Evolutionary conservation across 306 rosid genomes (phyloP).

Genomic region (Dryas octopetala): DNA sequence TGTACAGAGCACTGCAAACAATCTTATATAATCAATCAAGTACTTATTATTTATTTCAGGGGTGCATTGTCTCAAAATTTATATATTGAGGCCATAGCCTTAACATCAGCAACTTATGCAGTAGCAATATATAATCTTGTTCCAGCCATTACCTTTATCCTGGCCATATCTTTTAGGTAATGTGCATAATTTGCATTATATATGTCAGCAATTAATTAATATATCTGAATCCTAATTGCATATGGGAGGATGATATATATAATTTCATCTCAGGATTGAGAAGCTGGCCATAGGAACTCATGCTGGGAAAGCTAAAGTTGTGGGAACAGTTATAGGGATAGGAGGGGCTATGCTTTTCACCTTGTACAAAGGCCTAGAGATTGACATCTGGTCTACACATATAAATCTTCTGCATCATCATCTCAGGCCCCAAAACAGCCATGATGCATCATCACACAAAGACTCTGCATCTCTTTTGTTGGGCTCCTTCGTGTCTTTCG

Average conservation of each 20-base stretch:
- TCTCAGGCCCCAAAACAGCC: too few relatives aligned
- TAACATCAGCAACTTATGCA: slow-evolving; percentile 18
- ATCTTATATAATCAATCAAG: too few relatives aligned
- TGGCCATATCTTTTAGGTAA: slow-evolving; percentile 13
- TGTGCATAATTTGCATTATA: background rate
- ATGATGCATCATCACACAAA: background rate
- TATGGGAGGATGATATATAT: background rate
- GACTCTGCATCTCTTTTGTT: background rate
- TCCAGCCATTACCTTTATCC: slow-evolving; percentile 21
- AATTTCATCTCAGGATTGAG: slow-evolving; percentile 14
- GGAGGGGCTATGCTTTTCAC: slow-evolving; percentile 27
- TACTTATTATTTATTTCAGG: background rate
- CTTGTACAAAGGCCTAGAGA: slow-evolving; percentile 17
- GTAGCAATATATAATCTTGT: slow-evolving; percentile 16
- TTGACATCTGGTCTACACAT: slow-evolving; percentile 7
- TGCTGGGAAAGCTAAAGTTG: slow-evolving; percentile 14
- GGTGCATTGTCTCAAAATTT: slow-evolving; percentile 11
- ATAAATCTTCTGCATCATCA: background rate
- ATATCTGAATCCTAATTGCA: too few relatives aligned
- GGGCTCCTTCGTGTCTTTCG: slow-evolving; percentile 1
- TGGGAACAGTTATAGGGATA: slow-evolving; percentile 20
- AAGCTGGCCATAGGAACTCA: background rate
- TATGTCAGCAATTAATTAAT: too few relatives aligned
- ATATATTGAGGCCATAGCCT: slow-evolving; percentile 19
- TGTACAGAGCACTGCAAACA: too few relatives aligned